Conservation (phyloP, 345 rosid species). For the Firmiana major region DNA sequence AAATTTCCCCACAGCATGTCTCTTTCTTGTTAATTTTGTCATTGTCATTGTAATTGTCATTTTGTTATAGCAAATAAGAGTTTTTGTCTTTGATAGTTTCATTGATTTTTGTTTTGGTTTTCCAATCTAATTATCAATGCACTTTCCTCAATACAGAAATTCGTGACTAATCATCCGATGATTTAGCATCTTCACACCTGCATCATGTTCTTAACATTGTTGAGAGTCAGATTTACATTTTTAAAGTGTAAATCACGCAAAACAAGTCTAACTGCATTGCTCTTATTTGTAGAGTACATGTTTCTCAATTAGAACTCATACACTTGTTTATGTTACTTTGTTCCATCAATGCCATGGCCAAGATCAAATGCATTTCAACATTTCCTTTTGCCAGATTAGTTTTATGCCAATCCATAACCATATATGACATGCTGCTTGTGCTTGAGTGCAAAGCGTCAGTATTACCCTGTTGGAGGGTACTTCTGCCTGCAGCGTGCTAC, state of each 20-base stretch:
- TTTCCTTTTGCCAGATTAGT: background rate
- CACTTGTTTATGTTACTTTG: background rate
- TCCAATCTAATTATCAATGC: too few species aligned
- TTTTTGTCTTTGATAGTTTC: too few species aligned
- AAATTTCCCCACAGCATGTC: background rate
- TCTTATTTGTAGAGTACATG: background rate
- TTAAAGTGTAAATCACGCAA: background rate
- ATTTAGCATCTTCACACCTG: background rate
- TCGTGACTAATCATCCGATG: background rate
- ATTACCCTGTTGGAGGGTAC: background rate
- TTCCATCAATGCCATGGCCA: background rate
- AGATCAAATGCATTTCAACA: background rate
- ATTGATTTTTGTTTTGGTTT: too few species aligned
- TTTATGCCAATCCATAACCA: background rate
- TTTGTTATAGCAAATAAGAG: too few species aligned
- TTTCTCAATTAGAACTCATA: background rate
- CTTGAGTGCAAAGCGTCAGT: background rate
- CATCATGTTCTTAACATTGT: too few species aligned
- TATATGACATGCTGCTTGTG: background rate
- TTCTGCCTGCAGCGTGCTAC: constrained; percentile 38
- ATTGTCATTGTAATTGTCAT: too few species aligned
- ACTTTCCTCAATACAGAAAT: too few species aligned
- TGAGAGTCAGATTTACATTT: background rate
- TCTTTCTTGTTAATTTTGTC: background rate
- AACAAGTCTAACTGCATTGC: background rate